These are phyloP conservation scores for Metrosideros polymorpha DNA, from an alignment of 441 rosid species.

Conservation along the genomic window DNA sequence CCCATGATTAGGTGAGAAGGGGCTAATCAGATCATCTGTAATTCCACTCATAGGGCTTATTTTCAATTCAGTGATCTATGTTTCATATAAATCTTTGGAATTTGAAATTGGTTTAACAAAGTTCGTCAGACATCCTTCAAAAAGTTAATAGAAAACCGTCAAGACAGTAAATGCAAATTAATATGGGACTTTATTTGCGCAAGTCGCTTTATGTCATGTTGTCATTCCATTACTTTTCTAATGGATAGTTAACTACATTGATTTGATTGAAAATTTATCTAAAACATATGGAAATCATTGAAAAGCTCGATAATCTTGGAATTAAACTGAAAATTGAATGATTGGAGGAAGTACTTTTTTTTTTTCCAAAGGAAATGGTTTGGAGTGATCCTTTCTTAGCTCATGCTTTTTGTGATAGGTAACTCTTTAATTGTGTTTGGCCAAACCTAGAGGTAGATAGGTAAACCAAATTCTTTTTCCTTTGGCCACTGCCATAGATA, in stretches of 20 bases:
- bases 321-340: not conserved
- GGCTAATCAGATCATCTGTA: not conserved
- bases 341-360: not conserved
- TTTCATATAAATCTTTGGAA: not conserved
- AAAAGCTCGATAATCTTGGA: not conserved
- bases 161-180: not conserved
- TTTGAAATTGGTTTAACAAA: not conserved
- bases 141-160: not conserved
- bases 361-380: not conserved
- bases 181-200: not conserved
- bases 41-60: not conserved
- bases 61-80: not conserved
- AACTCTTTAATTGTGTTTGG: not conserved
- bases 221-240: not conserved
- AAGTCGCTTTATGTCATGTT: not conserved
- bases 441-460: not conserved
- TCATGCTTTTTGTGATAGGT: not conserved
- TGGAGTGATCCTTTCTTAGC: not conserved
- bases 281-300: not conserved
- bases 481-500: not conserved
- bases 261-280: not conserved
- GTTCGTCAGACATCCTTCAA: not conserved
- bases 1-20: not conserved
- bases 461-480: not conserved
- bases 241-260: not conserved